phyloP scores from a whole-genome alignment of 1,284 basidiomycete genomes.

The Cystobasidiaceae sp. region DNA sequence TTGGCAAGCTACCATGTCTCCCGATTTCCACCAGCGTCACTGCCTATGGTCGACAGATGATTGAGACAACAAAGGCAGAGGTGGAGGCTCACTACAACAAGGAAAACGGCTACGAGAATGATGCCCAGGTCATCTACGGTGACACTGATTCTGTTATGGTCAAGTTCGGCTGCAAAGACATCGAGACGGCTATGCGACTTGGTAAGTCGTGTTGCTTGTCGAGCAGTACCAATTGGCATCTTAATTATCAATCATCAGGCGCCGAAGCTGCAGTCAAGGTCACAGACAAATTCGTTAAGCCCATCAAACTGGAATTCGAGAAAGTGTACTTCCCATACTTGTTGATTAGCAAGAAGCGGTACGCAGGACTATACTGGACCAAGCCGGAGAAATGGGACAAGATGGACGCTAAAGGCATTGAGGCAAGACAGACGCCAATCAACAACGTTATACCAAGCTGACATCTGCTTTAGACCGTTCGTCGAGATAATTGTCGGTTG shows the following conservation, averaged over 20 bases:
- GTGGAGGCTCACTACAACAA: constrained; percentile 82
- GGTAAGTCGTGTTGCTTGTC: constrained; percentile 53
- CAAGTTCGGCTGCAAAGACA: constrained; percentile 79
- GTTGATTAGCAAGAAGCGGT: constrained; percentile 94
- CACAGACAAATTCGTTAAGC: constrained; percentile 80
- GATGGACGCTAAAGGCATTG: constrained; percentile 98
- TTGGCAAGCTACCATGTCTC: constrained; percentile 89
- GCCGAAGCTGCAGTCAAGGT: constrained; percentile 92
- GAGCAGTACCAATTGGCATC: not conserved
- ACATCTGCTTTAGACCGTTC: constrained; percentile 64
- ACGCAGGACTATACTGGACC: constrained; percentile 95
- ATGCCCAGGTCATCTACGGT: constrained; percentile 90
- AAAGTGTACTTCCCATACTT: constrained; percentile 97
- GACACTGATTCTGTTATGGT: constrained; percentile 99
- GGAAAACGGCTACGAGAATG: constrained; percentile 74
- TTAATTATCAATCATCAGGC: constrained; percentile 53
- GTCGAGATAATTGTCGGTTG: constrained; percentile 89
- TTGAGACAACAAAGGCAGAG: constrained; percentile 86
- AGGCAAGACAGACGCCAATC: constrained; percentile 55
- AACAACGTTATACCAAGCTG: not conserved
- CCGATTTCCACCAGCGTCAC: constrained; percentile 89
- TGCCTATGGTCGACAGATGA: constrained; percentile 93
- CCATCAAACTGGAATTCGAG: constrained; percentile 96
- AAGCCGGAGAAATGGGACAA: constrained; percentile 89
- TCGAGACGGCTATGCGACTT: constrained; percentile 76